Evolutionary conservation across 441 rosid species (phyloP), one percentile per base, ranked within the genome.

Genomic region (Jatropha multifida): DNA sequence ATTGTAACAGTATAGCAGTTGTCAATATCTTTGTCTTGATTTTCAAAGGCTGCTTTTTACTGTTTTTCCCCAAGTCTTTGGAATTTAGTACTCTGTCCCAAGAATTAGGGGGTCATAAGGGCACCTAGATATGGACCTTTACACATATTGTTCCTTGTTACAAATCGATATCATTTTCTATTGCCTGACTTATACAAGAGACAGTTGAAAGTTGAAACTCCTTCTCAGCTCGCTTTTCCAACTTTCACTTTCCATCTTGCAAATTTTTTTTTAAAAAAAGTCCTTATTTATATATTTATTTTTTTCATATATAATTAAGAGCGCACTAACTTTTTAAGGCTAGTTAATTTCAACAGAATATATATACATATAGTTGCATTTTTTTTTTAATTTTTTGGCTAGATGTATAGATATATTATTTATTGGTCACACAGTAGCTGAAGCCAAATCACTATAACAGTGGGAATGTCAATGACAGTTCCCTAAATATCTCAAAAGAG

Each of bases 1-100:
- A 42, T 42, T 5, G 6, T 0, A 4, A 41, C 27, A 9, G 7
- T 17, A 5, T 11, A 20, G 13, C 20, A 11, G 65, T 56, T 42
- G 55, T 42, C 66, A 59, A 42, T 17, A 42, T 59, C 42, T 13
- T n/a, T 44, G 9, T 18, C 38, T 62, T 51, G 3, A 63, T 40
- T 73, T 40, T 20, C 3, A 38, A 49, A 42, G 11, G 23, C 32
- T 54, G 42, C 48, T 52, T 27, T 54, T 40, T 38, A 55, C 9
- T 68, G 11, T 40, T 55, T 27, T 37, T 37, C 15, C 13, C 67
- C 42, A 52, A 72, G 67, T 73, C 51, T 20, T 73, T 73, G 75
- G 75, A 72, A 67, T 59, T 42, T 40, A 56, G 40, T 11, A 44
- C 23, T 3, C 42, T 37, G 42, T 49, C 65, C 72, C 37, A 55